These are phyloP conservation scores for Aspergillus mulundensis DNA, from an alignment of 495 filamentous ascomycete genomes.

Conservation along the genomic window DNA sequence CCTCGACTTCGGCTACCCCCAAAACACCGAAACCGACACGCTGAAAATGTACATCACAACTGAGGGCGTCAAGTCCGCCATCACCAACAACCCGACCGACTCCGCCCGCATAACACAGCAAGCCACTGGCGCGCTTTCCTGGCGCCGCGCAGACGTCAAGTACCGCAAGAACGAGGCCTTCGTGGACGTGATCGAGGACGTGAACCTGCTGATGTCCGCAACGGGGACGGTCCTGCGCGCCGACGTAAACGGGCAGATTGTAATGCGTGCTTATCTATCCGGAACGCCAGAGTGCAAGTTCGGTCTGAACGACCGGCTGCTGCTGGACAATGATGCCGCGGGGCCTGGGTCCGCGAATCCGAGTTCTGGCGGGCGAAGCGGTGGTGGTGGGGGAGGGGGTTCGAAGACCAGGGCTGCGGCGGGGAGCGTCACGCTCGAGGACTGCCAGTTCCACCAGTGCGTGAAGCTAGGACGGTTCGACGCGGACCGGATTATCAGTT, in stretches of 20 bases:
- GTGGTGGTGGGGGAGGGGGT: slow-evolving; percentile 8
- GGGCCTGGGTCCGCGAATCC: slow-evolving; percentile 31
- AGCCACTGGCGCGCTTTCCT: slow-evolving; percentile 94
- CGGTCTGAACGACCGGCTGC: slow-evolving; percentile 91
- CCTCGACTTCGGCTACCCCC: slow-evolving; percentile 97
- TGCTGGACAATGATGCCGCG: slow-evolving; percentile 57
- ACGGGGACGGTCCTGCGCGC: slow-evolving; percentile 92
- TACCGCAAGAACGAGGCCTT: slow-evolving; percentile 99
- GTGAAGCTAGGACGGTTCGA: slow-evolving; percentile 98
- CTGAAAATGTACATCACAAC: slow-evolving; percentile 99
- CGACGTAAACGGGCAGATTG: slow-evolving; percentile 95
- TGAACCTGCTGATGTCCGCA: slow-evolving; percentile 97
- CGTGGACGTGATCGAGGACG: slow-evolving; percentile 98
- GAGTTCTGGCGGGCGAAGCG: slow-evolving; percentile 23
- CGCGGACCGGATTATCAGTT: slow-evolving; percentile 94
- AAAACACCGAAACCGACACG: slow-evolving; percentile 98
- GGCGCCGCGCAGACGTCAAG: slow-evolving; percentile 94
- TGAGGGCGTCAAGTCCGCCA: slow-evolving; percentile 95
- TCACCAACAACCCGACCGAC: slow-evolving; percentile 64
- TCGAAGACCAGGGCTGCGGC: slow-evolving; percentile 89
- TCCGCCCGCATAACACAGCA: slow-evolving; percentile 98
- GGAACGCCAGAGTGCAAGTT: slow-evolving; percentile 99
- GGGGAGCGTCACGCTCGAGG: slow-evolving; percentile 92
- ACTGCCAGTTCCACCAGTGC: slow-evolving; percentile 99
- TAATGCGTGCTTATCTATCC: slow-evolving; percentile 97